Conservation (phyloP, 2,329 filamentous ascomycete species). For the Exophiala spinifera region DNA sequence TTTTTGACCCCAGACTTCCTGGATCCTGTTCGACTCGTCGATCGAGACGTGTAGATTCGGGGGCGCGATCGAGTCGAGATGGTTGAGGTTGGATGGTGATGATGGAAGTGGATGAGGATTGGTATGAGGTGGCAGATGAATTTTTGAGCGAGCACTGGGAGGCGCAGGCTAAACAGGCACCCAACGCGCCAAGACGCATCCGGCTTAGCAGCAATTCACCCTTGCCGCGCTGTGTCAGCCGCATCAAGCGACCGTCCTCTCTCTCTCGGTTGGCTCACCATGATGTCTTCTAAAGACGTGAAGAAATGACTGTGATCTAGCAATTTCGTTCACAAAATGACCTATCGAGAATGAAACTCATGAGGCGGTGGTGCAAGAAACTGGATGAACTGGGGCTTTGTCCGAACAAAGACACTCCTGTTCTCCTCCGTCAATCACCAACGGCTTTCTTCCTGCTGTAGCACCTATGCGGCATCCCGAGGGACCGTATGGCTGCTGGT, state of each 20-base stretch:
- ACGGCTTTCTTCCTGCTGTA: no score
- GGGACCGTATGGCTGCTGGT: background rate
- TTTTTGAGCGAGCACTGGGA: constrained; percentile 11
- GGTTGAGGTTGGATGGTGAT: constrained; percentile 18
- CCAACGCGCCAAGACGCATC: constrained; percentile 5
- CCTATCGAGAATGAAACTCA: no score
- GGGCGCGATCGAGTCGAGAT: constrained; percentile 26
- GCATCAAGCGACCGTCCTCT: background rate
- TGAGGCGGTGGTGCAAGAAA: no score
- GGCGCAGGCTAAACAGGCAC: constrained; percentile 10
- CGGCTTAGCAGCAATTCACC: background rate
- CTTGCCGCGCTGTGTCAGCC: background rate
- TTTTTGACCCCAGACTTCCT: constrained; percentile 23
- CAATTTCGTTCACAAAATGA: no score
- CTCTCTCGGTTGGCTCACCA: background rate
- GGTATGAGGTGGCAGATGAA: constrained; percentile 10
- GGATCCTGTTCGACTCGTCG: constrained; percentile 23
- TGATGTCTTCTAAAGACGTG: no score
- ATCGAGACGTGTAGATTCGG: constrained; percentile 13
- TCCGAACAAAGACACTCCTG: background rate
- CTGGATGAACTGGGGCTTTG: no score
- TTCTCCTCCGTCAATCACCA: background rate
- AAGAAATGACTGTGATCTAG: no score
- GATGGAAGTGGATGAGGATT: constrained; percentile 19
- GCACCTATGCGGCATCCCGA: no score